These are phyloP conservation scores for Plasmodium berghei DNA, from an alignment of 169 alveolate species.

Conservation along the genomic window DNA sequence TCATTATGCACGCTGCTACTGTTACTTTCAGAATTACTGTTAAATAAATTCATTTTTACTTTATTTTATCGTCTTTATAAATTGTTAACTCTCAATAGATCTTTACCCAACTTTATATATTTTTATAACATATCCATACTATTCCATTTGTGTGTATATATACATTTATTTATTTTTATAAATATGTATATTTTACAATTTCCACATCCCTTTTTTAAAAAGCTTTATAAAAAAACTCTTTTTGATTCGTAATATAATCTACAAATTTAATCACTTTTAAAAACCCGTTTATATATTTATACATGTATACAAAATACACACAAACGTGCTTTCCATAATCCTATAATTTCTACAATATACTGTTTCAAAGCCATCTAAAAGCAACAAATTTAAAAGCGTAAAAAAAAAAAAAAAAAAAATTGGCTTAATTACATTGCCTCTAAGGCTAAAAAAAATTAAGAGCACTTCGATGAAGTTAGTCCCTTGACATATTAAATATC, in stretches of 20 bases:
- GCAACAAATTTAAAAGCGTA: too few species aligned
- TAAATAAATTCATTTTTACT: slow-evolving; percentile 18
- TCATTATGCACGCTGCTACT: background rate
- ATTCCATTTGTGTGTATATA: background rate
- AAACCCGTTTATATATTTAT: too few species aligned
- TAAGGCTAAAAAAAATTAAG: too few species aligned
- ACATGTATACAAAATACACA: too few species aligned
- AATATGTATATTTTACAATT: background rate
- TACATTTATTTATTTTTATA: background rate
- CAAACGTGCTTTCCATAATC: too few species aligned
- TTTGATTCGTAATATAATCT: too few species aligned
- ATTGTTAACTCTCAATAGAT: background rate
- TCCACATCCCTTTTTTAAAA: background rate
- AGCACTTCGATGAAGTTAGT: too few species aligned
- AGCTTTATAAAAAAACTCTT: background rate
- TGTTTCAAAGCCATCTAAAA: too few species aligned
- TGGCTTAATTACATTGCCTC: too few species aligned
- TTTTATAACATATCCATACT: background rate
- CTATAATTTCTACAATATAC: too few species aligned
- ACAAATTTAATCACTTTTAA: too few species aligned
- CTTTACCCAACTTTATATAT: background rate
- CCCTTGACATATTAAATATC: background rate
- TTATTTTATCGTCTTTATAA: background rate
- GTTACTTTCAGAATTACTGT: slow-evolving; percentile 1
- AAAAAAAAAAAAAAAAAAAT: too few species aligned